A percentile compares a stretch with the other conserved stretches of the same genome.
Conservation (phyloP, 495 filamentous ascomycete species). For the Aspergillus sclerotiicarbonarius region DNA sequence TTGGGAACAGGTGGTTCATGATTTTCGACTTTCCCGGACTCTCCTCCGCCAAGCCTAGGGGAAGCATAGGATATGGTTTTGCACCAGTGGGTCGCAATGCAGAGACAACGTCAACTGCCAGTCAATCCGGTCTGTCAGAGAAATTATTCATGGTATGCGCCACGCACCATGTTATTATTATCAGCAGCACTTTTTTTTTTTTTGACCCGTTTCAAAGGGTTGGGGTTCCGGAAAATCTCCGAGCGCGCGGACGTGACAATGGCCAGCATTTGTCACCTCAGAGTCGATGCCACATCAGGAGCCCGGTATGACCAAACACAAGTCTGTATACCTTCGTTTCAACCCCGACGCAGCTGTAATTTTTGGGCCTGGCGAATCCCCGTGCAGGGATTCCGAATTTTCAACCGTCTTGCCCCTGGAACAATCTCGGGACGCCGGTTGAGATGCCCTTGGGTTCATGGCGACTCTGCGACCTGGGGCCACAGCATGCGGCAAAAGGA, state of each 20-base stretch:
- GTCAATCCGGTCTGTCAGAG: neutral
- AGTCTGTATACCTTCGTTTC: neutral
- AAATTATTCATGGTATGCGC: neutral
- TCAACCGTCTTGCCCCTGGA: neutral
- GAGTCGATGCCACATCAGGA: neutral
- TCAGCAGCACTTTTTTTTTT: too few species aligned
- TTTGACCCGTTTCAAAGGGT: neutral
- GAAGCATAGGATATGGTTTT: conserved; percentile 5
- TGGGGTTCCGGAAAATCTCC: neutral
- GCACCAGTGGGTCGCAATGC: conserved; percentile 9
- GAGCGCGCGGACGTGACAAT: neutral
- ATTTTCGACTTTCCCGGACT: conserved; percentile 10
- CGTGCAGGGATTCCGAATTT: neutral
- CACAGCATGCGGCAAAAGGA: too few species aligned
- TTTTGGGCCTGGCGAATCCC: neutral
- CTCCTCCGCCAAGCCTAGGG: conserved; percentile 7
- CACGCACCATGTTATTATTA: neutral
- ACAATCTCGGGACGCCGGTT: neutral
- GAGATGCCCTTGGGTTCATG: neutral
- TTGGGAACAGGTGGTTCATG: conserved; percentile 7
- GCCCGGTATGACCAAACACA: neutral
- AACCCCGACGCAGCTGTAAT: neutral
- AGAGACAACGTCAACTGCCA: conserved; percentile 11
- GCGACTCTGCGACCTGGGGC: neutral
- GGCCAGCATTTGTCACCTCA: neutral